phyloP scores from a whole-genome alignment of 768 basidiomycete genomes.

The Podaxis rugospora region DNA sequence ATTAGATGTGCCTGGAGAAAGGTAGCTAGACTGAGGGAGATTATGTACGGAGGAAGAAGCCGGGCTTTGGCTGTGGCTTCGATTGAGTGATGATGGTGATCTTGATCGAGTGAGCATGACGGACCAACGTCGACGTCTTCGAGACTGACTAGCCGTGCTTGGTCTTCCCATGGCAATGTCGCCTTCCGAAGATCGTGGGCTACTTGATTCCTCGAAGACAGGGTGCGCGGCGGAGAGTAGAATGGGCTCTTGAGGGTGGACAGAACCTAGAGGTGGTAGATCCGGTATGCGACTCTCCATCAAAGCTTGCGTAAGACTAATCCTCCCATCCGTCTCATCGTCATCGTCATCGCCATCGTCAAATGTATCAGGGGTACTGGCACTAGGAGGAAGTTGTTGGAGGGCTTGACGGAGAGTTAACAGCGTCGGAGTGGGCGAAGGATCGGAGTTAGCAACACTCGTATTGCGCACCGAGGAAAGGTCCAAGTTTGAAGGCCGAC shows the following conservation, averaged over 20 bases:
- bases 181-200: conserved; percentile 29
- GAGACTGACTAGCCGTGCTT: conserved; percentile 7
- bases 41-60: conserved; percentile 17
- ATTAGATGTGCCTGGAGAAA: conserved; percentile 22
- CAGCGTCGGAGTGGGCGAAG: conserved; percentile 61
- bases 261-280: conserved; percentile 65
- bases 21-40: conserved; percentile 16
- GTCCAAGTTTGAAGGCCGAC: conserved; percentile 67
- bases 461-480: conserved; percentile 37
- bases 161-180: conserved; percentile 29
- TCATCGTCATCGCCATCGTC: conserved; percentile 50
- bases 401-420: conserved; percentile 65
- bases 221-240: conserved; percentile 46
- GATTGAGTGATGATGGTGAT: not conserved
- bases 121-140: conserved; percentile 15
- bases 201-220: not conserved
- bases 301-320: conserved; percentile 70
- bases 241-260: conserved; percentile 64
- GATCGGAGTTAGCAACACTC: conserved; percentile 36
- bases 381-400: conserved; percentile 37
- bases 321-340: conserved; percentile 60
- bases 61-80: conserved; percentile 22
- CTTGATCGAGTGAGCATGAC: conserved; percentile 11
- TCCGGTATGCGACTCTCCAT: conserved; percentile 77
- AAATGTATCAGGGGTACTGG: conserved; percentile 31